Percentiles rank a stretch among this genome's conserved stretches.
These are phyloP conservation scores for Globisporangium okanoganense DNA, from an alignment of 352 stramenopile genomes.

Conservation along the genomic window DNA sequence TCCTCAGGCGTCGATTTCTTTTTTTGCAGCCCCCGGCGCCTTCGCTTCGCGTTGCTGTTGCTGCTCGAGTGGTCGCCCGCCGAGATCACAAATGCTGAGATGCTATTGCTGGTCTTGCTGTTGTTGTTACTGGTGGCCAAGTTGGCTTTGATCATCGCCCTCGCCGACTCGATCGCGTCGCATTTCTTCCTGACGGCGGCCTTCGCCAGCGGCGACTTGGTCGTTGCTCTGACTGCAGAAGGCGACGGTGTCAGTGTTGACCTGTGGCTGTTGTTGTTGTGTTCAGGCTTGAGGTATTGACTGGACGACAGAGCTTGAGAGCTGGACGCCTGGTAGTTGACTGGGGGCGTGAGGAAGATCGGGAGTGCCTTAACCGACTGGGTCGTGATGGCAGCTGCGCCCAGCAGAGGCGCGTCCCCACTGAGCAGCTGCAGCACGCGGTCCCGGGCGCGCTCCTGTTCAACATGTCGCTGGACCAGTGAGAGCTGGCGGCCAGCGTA, in stretches of 20 bases:
- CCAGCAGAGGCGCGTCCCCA: background rate
- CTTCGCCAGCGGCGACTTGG: background rate
- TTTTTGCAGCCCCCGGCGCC: conserved; percentile 10
- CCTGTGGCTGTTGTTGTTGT: background rate
- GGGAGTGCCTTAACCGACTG: background rate
- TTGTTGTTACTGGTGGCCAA: conserved; percentile 4
- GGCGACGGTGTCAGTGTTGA: background rate
- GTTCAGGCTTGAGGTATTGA: background rate
- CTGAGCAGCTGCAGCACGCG: conserved; percentile 46
- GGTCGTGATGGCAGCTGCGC: background rate
- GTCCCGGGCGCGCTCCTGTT: conserved; percentile 46
- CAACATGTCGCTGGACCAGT: conserved; percentile 46
- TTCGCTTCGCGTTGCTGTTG: conserved; percentile 25
- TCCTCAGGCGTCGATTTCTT: conserved; percentile 32
- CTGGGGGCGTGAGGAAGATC: conserved; percentile 12
- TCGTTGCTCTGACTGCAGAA: background rate
- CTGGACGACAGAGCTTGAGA: background rate
- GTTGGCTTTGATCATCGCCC: conserved; percentile 29
- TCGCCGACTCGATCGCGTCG: conserved; percentile 28
- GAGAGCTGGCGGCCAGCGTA: conserved; percentile 56
- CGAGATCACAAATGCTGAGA: conserved; percentile 41
- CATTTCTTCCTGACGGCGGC: conserved; percentile 24
- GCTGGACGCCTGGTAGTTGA: background rate
- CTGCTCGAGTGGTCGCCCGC: conserved; percentile 25
- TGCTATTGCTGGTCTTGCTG: background rate